These are phyloP conservation scores for Pseudogymnoascus sp. DNA, from an alignment of 2,329 filamentous ascomycete species.

Conservation along the genomic window DNA sequence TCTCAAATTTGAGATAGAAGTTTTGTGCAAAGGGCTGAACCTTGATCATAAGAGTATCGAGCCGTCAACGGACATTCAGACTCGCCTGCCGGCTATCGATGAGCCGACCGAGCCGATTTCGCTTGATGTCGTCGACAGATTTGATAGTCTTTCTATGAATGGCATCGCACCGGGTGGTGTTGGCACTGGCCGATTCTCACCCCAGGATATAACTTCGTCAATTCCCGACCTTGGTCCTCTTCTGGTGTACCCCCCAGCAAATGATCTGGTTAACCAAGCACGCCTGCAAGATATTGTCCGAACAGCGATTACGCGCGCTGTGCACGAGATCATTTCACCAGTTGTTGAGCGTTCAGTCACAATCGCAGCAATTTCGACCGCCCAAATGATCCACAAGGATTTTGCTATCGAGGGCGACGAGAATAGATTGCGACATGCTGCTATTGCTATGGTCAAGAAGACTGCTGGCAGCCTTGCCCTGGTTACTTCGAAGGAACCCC, in stretches of 20 bases:
- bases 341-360: slow-evolving; percentile 97
- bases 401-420: slow-evolving; percentile 91
- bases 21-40: slow-evolving; percentile 84
- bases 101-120: slow-evolving; percentile 48
- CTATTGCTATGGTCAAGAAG: slow-evolving; percentile 89
- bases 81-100: slow-evolving; percentile 56
- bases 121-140: slow-evolving; percentile 67
- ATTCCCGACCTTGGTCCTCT: slow-evolving; percentile 77
- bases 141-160: slow-evolving; percentile 75
- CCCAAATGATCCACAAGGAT: slow-evolving; percentile 92
- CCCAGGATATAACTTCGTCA: slow-evolving; percentile 67
- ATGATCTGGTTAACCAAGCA: slow-evolving; percentile 65
- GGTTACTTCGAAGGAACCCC: slow-evolving; percentile 96
- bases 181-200: slow-evolving; percentile 64
- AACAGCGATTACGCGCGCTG: slow-evolving; percentile 76
- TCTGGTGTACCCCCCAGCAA: slow-evolving; percentile 72
- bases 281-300: slow-evolving; percentile 71
- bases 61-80: slow-evolving; percentile 77
- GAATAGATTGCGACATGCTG: slow-evolving; percentile 74
- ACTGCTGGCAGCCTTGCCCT: slow-evolving; percentile 88
- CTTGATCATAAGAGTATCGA: slow-evolving; percentile 91
- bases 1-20: slow-evolving; percentile 97
- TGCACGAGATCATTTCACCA: slow-evolving; percentile 93
- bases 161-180: slow-evolving; percentile 57
- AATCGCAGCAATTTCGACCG: slow-evolving; percentile 92